These are phyloP conservation scores for Colletotrichum cereale DNA, from an alignment of 2,329 filamentous ascomycete species.

Conservation along the genomic window DNA sequence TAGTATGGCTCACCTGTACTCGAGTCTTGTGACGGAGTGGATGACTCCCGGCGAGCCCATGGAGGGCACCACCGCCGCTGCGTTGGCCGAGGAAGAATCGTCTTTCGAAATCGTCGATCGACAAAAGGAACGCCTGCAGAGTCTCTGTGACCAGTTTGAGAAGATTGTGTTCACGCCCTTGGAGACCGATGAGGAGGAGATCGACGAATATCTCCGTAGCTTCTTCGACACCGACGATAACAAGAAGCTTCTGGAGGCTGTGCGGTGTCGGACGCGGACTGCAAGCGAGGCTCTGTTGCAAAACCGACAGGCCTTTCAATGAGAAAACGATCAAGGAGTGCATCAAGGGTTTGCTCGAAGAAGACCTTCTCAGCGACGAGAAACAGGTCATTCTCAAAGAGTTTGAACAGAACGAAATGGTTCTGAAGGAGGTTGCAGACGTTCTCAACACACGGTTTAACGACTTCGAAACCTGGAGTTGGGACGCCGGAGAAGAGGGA, in stretches of 20 bases:
- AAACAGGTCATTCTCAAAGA: constrained; percentile 57
- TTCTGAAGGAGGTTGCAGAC: constrained; percentile 63
- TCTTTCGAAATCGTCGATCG: constrained; percentile 9
- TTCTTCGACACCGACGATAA: constrained; percentile 54
- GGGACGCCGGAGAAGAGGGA: constrained; percentile 52
- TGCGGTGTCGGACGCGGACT: constrained; percentile 46
- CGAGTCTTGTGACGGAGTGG: constrained; percentile 62
- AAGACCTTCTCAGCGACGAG: constrained; percentile 59
- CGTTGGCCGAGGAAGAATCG: neutral
- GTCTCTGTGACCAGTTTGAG: constrained; percentile 54
- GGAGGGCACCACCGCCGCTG: constrained; percentile 35
- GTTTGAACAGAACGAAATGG: constrained; percentile 55
- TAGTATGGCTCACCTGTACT: constrained; percentile 59
- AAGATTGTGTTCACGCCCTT: constrained; percentile 56
- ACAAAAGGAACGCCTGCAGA: constrained; percentile 11
- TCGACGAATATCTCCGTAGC: constrained; percentile 54
- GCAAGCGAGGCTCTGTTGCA: constrained; percentile 42
- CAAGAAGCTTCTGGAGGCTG: constrained; percentile 44
- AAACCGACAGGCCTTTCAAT: constrained; percentile 53
- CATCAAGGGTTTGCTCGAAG: constrained; percentile 57
- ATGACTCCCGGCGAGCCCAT: constrained; percentile 48
- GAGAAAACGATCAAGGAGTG: constrained; percentile 51
- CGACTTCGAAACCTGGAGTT: constrained; percentile 59
- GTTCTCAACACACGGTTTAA: constrained; percentile 65
- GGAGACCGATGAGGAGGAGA: constrained; percentile 51